Evolutionary conservation across 805 yeast species (phyloP).

Genomic region (Cyberlindnera petersonii): DNA sequence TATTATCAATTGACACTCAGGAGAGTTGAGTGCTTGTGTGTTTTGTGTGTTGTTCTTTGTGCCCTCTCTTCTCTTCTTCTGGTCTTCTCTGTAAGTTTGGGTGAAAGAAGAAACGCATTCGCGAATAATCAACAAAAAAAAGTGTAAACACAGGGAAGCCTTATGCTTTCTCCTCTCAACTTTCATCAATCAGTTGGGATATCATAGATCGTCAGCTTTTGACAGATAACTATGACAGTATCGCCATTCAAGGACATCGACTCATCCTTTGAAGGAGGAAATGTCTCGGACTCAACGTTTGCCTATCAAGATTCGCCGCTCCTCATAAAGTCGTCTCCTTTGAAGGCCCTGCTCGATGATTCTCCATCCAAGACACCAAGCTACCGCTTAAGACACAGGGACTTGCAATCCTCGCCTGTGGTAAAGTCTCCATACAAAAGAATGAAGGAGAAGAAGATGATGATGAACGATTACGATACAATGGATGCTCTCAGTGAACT

Average conservation of each 20-base stretch:
- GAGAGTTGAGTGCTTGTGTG: neutral
- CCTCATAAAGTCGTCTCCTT: slow-evolving; percentile 19
- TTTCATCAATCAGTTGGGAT: too few relatives aligned
- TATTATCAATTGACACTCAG: too few relatives aligned
- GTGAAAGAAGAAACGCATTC: too few relatives aligned
- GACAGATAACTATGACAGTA: neutral
- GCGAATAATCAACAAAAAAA: too few relatives aligned
- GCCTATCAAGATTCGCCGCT: slow-evolving; percentile 9
- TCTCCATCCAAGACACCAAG: slow-evolving; percentile 19
- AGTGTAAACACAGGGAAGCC: too few relatives aligned
- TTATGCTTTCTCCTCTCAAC: too few relatives aligned
- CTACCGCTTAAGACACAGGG: neutral
- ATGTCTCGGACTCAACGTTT: neutral
- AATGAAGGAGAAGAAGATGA: neutral
- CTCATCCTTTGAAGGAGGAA: slow-evolving; percentile 5
- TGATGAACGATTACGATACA: neutral
- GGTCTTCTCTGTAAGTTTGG: too few relatives aligned
- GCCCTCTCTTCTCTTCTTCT: too few relatives aligned
- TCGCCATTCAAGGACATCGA: slow-evolving; percentile 4
- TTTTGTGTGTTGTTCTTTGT: neutral
- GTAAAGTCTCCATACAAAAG: neutral
- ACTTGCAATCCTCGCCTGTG: slow-evolving; percentile 16
- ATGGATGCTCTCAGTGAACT: slow-evolving; percentile 16
- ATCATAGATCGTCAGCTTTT: neutral
- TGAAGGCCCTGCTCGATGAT: slow-evolving; percentile 17